Evolutionary conservation across 257 asterid species (phyloP).

Genomic region (Dorcoceras hygrometricum): DNA sequence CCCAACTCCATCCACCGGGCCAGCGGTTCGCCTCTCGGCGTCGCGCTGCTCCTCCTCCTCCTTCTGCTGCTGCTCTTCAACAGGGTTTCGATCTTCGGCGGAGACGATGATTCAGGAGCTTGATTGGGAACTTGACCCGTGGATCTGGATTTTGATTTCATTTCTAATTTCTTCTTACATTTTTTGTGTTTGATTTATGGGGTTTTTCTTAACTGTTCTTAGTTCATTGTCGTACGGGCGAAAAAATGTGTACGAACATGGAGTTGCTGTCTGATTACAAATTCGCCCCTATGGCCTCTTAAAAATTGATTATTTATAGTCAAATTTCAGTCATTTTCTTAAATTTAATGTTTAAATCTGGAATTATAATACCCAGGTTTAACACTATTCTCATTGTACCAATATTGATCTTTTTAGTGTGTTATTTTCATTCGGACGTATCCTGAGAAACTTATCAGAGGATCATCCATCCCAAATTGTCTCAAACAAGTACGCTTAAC

Average conservation of each 20-base stretch:
- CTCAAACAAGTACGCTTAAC: too few relatives aligned
- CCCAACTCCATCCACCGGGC: constrained; percentile 75
- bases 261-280: background rate
- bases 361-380: too few relatives aligned
- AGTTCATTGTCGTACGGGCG: background rate
- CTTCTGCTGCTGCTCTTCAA: constrained; percentile 61
- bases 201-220: too few relatives aligned
- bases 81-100: constrained; percentile 76
- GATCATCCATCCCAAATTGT: too few relatives aligned
- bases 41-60: constrained; percentile 64
- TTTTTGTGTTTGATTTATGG: background rate
- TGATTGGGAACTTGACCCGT: constrained; percentile 29
- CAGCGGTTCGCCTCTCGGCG: constrained; percentile 93
- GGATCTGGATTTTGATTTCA: background rate
- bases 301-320: too few relatives aligned
- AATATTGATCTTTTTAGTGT: too few relatives aligned
- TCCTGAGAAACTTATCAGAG: too few relatives aligned
- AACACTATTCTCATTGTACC: too few relatives aligned
- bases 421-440: too few relatives aligned
- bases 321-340: too few relatives aligned
- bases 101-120: constrained; percentile 73
- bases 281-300: background rate
- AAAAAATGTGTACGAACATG: background rate
- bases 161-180: background rate
- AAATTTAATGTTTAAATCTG: too few relatives aligned